These are phyloP conservation scores for Pseudonectria foliicola DNA, from an alignment of 2,329 filamentous ascomycete genomes.

Conservation along the genomic window DNA sequence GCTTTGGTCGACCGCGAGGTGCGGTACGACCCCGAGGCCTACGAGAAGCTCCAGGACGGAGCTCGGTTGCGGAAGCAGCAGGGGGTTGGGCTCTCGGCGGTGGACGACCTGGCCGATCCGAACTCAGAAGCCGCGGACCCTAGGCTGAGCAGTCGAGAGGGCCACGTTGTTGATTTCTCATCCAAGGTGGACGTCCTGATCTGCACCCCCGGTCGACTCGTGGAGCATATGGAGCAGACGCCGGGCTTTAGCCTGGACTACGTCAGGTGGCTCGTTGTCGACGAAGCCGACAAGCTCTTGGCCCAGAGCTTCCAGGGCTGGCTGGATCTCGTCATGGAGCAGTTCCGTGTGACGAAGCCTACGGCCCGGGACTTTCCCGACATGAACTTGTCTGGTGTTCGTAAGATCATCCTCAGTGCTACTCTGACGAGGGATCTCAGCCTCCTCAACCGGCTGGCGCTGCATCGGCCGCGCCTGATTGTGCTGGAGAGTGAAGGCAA, in stretches of 20 bases:
- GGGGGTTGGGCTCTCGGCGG: conserved; percentile 5
- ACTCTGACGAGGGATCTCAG: conserved; percentile 86
- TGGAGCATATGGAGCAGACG: conserved; percentile 83
- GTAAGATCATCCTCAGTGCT: conserved; percentile 82
- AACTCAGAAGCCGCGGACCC: conserved; percentile 18
- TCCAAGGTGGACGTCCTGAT: conserved; percentile 83
- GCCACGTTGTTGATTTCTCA: conserved; percentile 53
- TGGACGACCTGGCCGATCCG: conserved; percentile 12
- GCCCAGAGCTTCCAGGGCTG: conserved; percentile 91
- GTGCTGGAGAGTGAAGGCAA: conserved; percentile 55
- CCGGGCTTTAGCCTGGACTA: conserved; percentile 72
- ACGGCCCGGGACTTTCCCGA: conserved; percentile 47
- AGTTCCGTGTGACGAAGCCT: conserved; percentile 43
- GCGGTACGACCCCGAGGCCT: conserved; percentile 58
- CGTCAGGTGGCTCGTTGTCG: conserved; percentile 82
- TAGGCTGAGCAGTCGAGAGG: conserved; percentile 28
- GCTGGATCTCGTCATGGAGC: conserved; percentile 65
- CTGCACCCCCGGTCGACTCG: conserved; percentile 83
- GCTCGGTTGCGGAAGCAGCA: conserved; percentile 3
- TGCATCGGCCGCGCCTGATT: conserved; percentile 68
- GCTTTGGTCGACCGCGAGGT: conserved; percentile 38
- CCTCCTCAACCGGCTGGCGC: conserved; percentile 64
- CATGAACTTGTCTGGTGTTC: conserved; percentile 48
- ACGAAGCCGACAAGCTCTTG: conserved; percentile 88
- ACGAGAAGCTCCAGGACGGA: conserved; percentile 22